These are phyloP conservation scores for Schizochytrium sp. DNA, from an alignment of 108 stramenopile species.

Conservation along the genomic window DNA sequence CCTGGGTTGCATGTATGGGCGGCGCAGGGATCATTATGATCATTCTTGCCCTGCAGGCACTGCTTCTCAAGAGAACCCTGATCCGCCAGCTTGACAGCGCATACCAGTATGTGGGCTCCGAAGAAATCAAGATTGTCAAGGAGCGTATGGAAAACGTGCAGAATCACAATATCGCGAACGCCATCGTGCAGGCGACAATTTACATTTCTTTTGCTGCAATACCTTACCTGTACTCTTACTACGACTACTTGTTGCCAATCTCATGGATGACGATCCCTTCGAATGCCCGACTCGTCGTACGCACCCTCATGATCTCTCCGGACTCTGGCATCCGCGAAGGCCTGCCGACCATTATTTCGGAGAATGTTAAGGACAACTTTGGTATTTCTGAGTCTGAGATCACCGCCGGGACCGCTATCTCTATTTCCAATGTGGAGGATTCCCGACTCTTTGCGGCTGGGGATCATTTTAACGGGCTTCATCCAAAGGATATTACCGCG, in stretches of 20 bases:
- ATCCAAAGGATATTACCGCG: background rate
- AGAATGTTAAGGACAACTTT: background rate
- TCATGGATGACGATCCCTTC: background rate
- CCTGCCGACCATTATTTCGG: background rate
- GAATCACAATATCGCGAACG: background rate
- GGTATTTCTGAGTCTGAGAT: background rate
- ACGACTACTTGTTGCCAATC: background rate
- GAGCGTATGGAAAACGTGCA: background rate
- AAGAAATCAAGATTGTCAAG: background rate
- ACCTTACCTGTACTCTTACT: background rate
- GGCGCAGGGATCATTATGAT: background rate
- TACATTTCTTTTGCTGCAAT: background rate
- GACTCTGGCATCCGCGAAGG: background rate
- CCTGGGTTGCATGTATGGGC: background rate
- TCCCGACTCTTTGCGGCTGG: background rate
- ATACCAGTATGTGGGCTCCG: background rate
- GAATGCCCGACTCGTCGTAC: background rate
- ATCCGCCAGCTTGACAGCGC: background rate
- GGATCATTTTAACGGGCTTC: background rate
- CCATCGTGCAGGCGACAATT: background rate
- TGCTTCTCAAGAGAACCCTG: background rate
- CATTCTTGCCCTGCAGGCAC: background rate
- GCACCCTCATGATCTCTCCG: background rate
- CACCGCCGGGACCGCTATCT: background rate
- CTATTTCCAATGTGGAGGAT: background rate